Evolutionary conservation across 495 filamentous ascomycete species (phyloP), one percentile per base, ranked within the genome.

Genomic region (Penicillium subrubescens): DNA sequence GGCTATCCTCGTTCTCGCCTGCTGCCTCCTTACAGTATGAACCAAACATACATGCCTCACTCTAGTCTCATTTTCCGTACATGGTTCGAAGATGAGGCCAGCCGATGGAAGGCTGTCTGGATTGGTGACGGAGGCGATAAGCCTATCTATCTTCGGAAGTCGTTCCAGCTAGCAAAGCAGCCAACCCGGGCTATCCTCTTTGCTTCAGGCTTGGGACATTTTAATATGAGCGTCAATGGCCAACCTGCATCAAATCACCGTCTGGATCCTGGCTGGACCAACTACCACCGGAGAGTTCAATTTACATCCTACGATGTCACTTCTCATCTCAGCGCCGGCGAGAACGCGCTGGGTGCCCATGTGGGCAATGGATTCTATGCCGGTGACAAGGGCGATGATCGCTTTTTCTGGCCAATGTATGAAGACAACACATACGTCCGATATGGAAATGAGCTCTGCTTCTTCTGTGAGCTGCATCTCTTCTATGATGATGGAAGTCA

Each of bases 381-480:
- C 5, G 72, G 72, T 17, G 72, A 74, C 39, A 61, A 74, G 57
- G 72, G 71, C 2, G 63, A 69, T 0, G 72, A 70, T 41, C 67
- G 72, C 50, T 74, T 74, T 62, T 74, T 74, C 56, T 74, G 72
- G 72, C 72, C 72, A 5, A 74, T 72, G 69, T 74, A 74, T 46
- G 72, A 74, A 34, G 72, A 74, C 58, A 74, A 74, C 19, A 74
- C 72, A 8, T 74, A 72, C 44, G 72, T 74, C 10, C 61, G 72
- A 14, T 72, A 74, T 56, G 72, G 72, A 3, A 74, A 74, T 46
- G 72, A 74, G 55, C 67, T 74, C 27, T 74, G 72, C 35, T 74
- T 74, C 64, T 74, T 74, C 44, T 67, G 63, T 23, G 72, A 74
- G 46, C 41, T 74, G 7, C 72, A 74, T 59, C 55, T 72, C 17